Evolutionary conservation across 2,329 filamentous ascomycete genomes (phyloP), one percentile per base, ranked within the genome.

Genomic region (Botrytis byssoidea): DNA sequence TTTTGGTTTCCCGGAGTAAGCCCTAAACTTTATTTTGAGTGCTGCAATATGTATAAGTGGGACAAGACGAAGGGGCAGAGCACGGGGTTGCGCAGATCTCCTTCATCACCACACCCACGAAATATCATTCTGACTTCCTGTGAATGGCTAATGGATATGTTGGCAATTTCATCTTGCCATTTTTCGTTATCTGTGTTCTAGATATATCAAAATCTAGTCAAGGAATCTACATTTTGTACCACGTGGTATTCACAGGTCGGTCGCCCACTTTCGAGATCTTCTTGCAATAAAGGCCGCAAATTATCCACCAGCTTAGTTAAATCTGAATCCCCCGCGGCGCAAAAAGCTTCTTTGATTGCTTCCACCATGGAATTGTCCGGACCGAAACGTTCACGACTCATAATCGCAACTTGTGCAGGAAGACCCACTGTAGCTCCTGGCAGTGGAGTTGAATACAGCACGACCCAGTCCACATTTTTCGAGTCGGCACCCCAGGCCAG

Each of bases 201-300:
- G 22, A 48, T 48, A 48, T 55, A 55, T 65, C 59, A 71, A 32
- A 71, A 71, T 42, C 69, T 65, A 18, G 59, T 65, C 59, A 71
- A n/a, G 55, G 69, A 71, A 40, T 71, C 69, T 29, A 71, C 69
- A 42, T 71, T 71, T 29, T 71, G 69, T 14, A 71, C 59, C n/a
- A 71, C 69, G 29, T 71, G 14, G 35, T 71, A 71, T 65, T 55
- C 59, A 25, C 69, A 65, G n/a, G 69, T 65, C 6, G 69, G 59
- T n/a, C 44, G 69, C 29, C n/a, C 32, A 63, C 29, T 29, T 61
- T 42, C 16, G 12, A 55, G 2, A 29, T 46, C 5, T 32, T 71
- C 59, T 44, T 71, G 69, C 59, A 48, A 48, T 18, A 71, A 63
- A 48, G 69, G 32, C 32, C 59, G 44, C 57, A 71, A 64, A 61